These are phyloP conservation scores for Camellia sinensis DNA, from an alignment of 148 eudicot genomes.

Conservation along the genomic window DNA sequence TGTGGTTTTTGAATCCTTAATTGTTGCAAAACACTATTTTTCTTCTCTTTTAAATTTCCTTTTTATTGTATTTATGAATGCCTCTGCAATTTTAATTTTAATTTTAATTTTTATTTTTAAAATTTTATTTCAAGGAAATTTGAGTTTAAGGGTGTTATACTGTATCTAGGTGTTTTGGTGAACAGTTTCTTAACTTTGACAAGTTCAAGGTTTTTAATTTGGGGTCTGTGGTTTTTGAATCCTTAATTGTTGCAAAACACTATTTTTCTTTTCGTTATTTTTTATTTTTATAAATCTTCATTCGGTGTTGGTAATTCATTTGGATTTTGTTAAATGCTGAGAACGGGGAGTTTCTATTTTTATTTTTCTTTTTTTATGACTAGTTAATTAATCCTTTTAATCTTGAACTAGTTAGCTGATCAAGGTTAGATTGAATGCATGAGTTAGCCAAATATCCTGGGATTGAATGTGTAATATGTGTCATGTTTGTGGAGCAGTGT, in stretches of 20 bases:
- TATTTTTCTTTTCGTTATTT: not conserved
- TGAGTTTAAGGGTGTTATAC: not conserved
- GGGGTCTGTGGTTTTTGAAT: not conserved
- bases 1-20: not conserved
- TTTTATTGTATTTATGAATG: not conserved
- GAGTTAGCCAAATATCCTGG: slow-evolving; percentile 15
- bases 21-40: not conserved
- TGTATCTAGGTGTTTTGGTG: not conserved
- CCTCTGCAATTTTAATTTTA: not conserved
- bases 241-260: not conserved
- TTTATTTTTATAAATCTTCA: not conserved
- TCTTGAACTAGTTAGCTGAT: not conserved
- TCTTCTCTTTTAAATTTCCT: not conserved
- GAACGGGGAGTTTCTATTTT: not conserved
- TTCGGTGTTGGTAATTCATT: not conserved
- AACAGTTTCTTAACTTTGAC: not conserved
- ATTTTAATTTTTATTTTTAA: not conserved
- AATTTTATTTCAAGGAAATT: not conserved
- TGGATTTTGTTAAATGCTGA: not conserved
- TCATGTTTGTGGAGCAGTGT: slow-evolving; percentile 26
- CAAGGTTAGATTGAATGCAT: slow-evolving; percentile 6
- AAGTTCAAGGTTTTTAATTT: not conserved
- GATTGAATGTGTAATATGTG: slow-evolving; percentile 39
- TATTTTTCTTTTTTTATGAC: not conserved
- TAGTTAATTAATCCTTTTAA: not conserved